Evolutionary conservation across 2,329 filamentous ascomycete genomes (phyloP), one percentile per base, ranked within the genome.

Genomic region (Trichoderma lentiforme): DNA sequence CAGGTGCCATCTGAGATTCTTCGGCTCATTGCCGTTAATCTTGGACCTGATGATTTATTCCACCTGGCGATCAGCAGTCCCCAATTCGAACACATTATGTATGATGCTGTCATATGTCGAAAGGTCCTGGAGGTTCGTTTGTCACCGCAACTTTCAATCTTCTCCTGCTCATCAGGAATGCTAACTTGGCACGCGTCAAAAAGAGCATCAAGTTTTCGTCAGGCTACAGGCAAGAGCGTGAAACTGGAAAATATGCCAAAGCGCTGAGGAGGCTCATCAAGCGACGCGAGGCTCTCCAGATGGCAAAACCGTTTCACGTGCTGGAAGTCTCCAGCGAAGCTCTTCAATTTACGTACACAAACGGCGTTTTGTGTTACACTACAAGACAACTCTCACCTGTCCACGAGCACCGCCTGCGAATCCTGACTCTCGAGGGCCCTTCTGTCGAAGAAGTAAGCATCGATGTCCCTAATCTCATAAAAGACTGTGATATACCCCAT

Each of bases 361-460:
- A 89, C 71, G 91, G 92, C 6, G 84, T 88, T 12, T 81, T 94
- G 18, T 93, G 91, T 75, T 91, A 93, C 77, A 85, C 88, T 12
- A 78, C 84, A 53, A 84, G 85, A 43, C 73, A 76, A 43, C 60
- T 77, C 73, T 76, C 24, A 7, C 47, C 51, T 18, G 11, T 15
- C 21, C 83, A 85, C 56, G 72, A 76, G 43, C 66, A 78, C 73
- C 76, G 78, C 63, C 83, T 94, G 30, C 86, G 88, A 3, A 79
- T 93, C 30, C 82, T 92, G 62, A 83, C 91, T 73, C 80, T 93
- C 21, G 86, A 89, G 74, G 76, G 78, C 8, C 84, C 84, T 0
- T 82, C 81, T 2, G 78, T 77, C 26, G 75, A 80, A 12, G 90
- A 93, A 76, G 80, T 85, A n/a, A 86, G 89, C 3, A 80, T 92